Conservation (phyloP, 2,329 filamentous ascomycete genomes). For the Esteya vermicola region DNA sequence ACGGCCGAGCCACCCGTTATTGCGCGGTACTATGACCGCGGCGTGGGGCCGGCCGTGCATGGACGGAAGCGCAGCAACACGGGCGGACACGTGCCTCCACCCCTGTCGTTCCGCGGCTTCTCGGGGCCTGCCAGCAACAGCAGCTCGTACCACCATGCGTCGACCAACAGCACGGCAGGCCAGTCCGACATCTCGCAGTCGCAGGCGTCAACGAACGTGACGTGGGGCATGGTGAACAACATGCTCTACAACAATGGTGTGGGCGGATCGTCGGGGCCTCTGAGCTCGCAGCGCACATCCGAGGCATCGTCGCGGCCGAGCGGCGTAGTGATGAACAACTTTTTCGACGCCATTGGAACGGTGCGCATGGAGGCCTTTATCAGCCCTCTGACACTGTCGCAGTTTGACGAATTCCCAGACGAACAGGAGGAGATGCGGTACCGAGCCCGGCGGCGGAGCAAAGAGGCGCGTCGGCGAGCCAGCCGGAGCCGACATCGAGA, state of each 20-base stretch:
- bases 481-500: conserved; percentile 39
- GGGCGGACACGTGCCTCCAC: conserved; percentile 56
- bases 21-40: conserved; percentile 46
- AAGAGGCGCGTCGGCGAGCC: conserved; percentile 35
- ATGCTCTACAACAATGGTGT: conserved; percentile 1
- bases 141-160: conserved; percentile 24
- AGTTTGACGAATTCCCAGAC: conserved; percentile 30
- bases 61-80: conserved; percentile 84
- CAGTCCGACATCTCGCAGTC: conserved; percentile 39
- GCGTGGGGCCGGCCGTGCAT: conserved; percentile 38
- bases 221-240: conserved; percentile 14
- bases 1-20: conserved; percentile 60
- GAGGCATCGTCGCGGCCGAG: conserved; percentile 37
- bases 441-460: conserved; percentile 35
- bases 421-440: conserved; percentile 36
- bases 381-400: conserved; percentile 35
- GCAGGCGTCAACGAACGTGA: conserved; percentile 30
- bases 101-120: conserved; percentile 66
- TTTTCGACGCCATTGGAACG: conserved; percentile 81
- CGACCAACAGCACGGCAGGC: conserved; percentile 42
- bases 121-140: conserved; percentile 37
- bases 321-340: conserved; percentile 31
- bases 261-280: conserved; percentile 8
- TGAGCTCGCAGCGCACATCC: conserved; percentile 33
- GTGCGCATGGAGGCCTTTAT: conserved; percentile 98